Conservation (phyloP, 148 eudicot species). For the Salicornia ramosissima region DNA sequence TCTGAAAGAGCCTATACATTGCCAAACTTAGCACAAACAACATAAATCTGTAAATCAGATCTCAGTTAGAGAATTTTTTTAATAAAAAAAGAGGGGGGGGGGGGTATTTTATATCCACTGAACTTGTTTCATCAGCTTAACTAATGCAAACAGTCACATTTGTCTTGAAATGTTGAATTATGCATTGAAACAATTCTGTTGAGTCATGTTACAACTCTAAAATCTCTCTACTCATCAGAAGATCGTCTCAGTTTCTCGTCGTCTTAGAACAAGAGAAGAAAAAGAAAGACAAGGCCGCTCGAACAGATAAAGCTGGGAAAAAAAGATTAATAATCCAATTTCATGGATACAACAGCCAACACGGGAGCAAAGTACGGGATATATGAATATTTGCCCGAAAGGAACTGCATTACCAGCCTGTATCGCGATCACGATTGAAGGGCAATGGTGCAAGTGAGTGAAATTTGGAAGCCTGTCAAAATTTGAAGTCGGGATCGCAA, state of each 20-base stretch:
- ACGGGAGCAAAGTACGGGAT: not conserved
- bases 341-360: constrained; percentile 10
- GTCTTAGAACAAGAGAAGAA: constrained; percentile 19
- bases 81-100: not conserved
- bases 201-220: constrained; percentile 18
- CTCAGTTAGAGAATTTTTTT: not conserved
- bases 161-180: constrained; percentile 14
- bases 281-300: constrained; percentile 5
- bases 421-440: constrained; percentile 5
- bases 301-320: constrained; percentile 5
- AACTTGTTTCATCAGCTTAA: constrained; percentile 14
- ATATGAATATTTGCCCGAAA: constrained; percentile 1
- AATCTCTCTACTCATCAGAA: constrained; percentile 27
- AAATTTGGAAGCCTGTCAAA: constrained; percentile 32
- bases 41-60: not conserved
- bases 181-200: constrained; percentile 18
- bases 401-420: constrained; percentile 6
- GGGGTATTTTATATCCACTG: not conserved
- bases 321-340: not conserved
- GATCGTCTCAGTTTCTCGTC: constrained; percentile 21
- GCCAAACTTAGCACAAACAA: constrained; percentile 1
- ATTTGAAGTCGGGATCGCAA: constrained; percentile 80
- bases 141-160: constrained; percentile 7
- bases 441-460: constrained; percentile 8
- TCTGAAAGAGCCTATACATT: constrained; percentile 9